Evolutionary conservation across 768 basidiomycete species (phyloP).

Genomic region (Trametopsis cervina): DNA sequence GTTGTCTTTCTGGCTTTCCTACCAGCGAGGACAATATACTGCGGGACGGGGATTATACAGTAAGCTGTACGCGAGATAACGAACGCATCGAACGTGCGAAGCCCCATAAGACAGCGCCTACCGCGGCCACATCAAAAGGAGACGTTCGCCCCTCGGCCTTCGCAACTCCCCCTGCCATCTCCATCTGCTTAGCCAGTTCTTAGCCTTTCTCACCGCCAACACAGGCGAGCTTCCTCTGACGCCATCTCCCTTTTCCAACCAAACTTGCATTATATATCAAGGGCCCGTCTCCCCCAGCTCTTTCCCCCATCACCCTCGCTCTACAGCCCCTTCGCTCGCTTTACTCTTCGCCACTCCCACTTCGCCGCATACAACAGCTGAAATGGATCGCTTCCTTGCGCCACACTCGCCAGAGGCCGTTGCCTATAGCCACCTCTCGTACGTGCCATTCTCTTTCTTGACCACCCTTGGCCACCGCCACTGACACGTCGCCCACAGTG

Average conservation of each 20-base stretch:
- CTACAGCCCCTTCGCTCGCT: slow-evolving; percentile 3
- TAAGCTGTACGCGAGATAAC: too few relatives aligned
- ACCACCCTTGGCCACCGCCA: slow-evolving; percentile 4
- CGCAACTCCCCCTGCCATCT: not conserved
- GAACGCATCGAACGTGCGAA: slow-evolving; percentile 11
- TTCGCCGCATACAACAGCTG: slow-evolving; percentile 5
- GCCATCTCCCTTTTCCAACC: too few relatives aligned
- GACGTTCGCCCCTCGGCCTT: not conserved
- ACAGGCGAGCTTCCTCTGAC: too few relatives aligned
- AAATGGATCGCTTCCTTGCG: slow-evolving; percentile 67
- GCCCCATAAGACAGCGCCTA: not conserved
- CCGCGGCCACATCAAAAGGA: slow-evolving; percentile 4
- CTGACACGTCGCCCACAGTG: slow-evolving; percentile 32
- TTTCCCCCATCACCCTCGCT: not conserved
- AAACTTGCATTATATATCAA: too few relatives aligned
- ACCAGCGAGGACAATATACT: too few relatives aligned
- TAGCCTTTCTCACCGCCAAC: too few relatives aligned
- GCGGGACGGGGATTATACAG: too few relatives aligned
- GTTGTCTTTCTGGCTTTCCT: too few relatives aligned
- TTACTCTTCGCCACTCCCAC: not conserved
- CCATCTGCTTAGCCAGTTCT: not conserved
- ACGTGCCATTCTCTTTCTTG: slow-evolving; percentile 19
- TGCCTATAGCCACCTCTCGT: slow-evolving; percentile 66
- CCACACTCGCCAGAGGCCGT: slow-evolving; percentile 69
- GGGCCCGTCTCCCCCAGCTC: not conserved